Evolutionary conservation across 768 basidiomycete genomes (phyloP), one percentile per base, ranked within the genome.

Genomic region (Hypsizygus marmoreus): DNA sequence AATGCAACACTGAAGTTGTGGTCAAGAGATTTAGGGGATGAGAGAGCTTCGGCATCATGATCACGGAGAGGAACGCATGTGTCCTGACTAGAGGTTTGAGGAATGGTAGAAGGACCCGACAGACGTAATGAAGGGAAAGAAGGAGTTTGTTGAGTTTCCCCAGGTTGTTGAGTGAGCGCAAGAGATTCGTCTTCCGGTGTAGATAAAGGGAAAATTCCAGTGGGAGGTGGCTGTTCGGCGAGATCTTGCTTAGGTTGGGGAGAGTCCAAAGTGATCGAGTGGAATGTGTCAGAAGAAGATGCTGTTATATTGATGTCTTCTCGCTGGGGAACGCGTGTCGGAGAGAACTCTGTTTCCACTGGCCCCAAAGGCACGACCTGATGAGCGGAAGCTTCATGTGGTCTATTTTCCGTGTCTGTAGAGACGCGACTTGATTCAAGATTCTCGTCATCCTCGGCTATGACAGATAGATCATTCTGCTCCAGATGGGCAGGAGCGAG

Each of bases 381-480:
- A 25, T 13, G 7, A 34, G 19, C 20, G 17, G 26, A 20, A 2
- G 12, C 12, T 25, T 23, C 25, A 33, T 20, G 4, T n/a, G 22
- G 10, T 25, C 43, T 38, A 14, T 33, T 10, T 16, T 33, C 29
- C 9, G 7, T 35, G 40, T 33, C 39, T 25, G 37, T 12, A 33
- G 45, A 37, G n/a, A 36, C 20, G 11, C 28, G 59, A 47, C 60
- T 73, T 10, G 63, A 61, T 43, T 87, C 83, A 4, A 62, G 62
- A 2, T 68, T 69, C 55, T 87, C 82, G 37, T 90, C 87, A 41
- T 80, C 86, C 65, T 88, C 87, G 0, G 76, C 80, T 43, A 88
- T 88, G 43, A 85, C 73, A 22, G 86, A 89, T 26, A 90, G 63
- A 40, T 82, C 77, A 32, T 72, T 74, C 28, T 62, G 68, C 25